phyloP scores from a whole-genome alignment of 2,329 filamentous ascomycete species.

The Akanthomyces uredinophilus region DNA sequence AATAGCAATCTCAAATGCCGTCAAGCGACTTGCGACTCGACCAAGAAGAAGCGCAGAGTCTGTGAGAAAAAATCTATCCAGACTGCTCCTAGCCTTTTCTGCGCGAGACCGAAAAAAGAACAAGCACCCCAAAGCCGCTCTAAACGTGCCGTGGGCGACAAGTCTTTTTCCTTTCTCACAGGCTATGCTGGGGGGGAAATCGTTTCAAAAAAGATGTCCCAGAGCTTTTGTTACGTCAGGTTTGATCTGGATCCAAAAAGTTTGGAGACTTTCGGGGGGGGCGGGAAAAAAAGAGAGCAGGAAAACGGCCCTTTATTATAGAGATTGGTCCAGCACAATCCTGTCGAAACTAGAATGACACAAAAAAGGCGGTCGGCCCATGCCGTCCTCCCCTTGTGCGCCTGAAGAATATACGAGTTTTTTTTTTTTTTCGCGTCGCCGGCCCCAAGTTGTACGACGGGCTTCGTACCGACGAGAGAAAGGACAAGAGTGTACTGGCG shows the following conservation, averaged over 20 bases:
- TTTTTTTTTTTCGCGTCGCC: too few relatives aligned
- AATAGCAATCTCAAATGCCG: neutral
- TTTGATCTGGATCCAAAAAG: neutral
- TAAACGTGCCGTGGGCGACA: slow-evolving; percentile 8
- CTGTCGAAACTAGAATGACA: neutral
- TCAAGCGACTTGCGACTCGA: neutral
- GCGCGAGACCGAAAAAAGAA: neutral
- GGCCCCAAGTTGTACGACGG: too few relatives aligned
- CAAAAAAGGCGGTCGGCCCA: neutral
- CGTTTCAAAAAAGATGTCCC: neutral
- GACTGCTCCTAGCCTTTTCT: neutral
- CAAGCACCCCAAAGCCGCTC: slow-evolving; percentile 4
- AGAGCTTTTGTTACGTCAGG: neutral
- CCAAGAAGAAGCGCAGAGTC: neutral
- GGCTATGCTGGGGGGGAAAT: neutral
- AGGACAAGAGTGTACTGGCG: too few relatives aligned
- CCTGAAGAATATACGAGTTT: neutral
- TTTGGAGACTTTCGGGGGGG: too few relatives aligned
- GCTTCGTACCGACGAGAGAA: too few relatives aligned
- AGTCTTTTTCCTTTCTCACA: neutral
- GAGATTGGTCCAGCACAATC: neutral
- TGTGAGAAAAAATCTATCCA: neutral
- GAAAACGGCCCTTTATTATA: neutral
- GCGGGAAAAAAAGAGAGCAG: neutral
- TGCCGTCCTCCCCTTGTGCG: neutral